Evolutionary conservation across 768 basidiomycete species (phyloP).

Genomic region (Pisolithus orientalis): DNA sequence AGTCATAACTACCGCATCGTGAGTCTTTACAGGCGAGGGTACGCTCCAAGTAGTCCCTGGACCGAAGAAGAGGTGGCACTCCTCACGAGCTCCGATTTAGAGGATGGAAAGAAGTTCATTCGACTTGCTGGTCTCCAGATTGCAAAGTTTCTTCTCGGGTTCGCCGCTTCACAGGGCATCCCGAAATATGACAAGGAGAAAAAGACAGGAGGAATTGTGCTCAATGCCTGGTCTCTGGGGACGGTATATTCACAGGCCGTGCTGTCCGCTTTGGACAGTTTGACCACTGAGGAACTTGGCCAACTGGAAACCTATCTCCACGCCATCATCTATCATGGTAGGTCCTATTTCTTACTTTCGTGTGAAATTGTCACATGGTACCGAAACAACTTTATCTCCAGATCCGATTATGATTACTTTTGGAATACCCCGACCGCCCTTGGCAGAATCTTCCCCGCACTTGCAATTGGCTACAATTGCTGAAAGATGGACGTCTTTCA

Average conservation of each 20-base stretch:
- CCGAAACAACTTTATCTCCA: neutral
- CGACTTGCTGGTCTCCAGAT: slow-evolving; percentile 4
- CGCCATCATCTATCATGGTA: slow-evolving; percentile 6
- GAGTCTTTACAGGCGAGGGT: slow-evolving; percentile 7
- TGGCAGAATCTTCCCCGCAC: neutral
- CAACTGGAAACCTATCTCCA: slow-evolving; percentile 1
- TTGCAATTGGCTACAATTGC: neutral
- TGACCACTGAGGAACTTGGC: neutral
- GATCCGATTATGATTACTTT: neutral
- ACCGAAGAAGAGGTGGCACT: neutral
- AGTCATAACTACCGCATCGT: slow-evolving; percentile 3
- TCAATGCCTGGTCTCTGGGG: slow-evolving; percentile 8
- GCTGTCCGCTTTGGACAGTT: slow-evolving; percentile 5
- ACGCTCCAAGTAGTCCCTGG: slow-evolving; percentile 1
- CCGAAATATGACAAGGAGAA: neutral
- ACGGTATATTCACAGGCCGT: slow-evolving; percentile 1
- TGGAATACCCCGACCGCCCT: neutral
- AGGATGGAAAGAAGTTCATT: slow-evolving; percentile 1
- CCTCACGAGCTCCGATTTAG: neutral
- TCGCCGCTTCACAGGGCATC: slow-evolving; percentile 2
- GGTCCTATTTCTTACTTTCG: neutral
- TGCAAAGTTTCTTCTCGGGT: slow-evolving; percentile 3
- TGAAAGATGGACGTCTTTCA: neutral
- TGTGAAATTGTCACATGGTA: neutral
- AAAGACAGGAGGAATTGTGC: slow-evolving; percentile 1